These are phyloP conservation scores for Cyphellophora attinorum DNA, from an alignment of 2,329 filamentous ascomycete species.

Conservation along the genomic window DNA sequence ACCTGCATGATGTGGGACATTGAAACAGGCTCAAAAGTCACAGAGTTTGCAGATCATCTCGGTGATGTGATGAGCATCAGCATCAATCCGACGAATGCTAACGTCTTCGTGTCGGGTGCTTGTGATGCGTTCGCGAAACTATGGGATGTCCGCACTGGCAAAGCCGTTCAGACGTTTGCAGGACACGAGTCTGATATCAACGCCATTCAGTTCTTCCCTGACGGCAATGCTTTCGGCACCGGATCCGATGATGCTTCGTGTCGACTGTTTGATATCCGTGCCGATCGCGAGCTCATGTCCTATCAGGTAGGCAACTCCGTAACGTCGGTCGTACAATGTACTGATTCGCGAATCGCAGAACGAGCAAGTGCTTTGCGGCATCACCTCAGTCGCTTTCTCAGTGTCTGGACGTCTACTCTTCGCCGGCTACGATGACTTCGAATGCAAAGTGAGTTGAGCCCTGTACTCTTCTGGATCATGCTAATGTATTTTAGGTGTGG, in stretches of 20 bases:
- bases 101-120: conserved; percentile 98
- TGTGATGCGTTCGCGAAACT: conserved; percentile 98
- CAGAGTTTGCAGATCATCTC: conserved; percentile 95
- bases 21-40: conserved; percentile 92
- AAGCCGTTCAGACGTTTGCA: conserved; percentile 96
- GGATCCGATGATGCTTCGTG: conserved; percentile 97
- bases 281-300: conserved; percentile 68
- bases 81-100: conserved; percentile 97
- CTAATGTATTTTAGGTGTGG: conserved; percentile 70
- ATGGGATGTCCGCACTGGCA: conserved; percentile 97
- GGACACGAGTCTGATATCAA: conserved; percentile 99
- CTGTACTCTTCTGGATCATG: too few relatives aligned
- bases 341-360: conserved; percentile 48
- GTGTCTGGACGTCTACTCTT: conserved; percentile 92
- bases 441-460: conserved; percentile 76
- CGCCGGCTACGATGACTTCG: conserved; percentile 96
- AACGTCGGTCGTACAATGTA: conserved; percentile 1
- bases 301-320: conserved; percentile 46
- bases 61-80: conserved; percentile 99
- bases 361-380: conserved; percentile 92
- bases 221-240: conserved; percentile 95
- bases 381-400: conserved; percentile 95
- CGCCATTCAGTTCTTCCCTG: conserved; percentile 98
- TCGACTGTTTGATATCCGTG: conserved; percentile 93
- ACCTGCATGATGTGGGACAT: conserved; percentile 99